phyloP scores from a whole-genome alignment of 441 rosid species.

The Pelargonium cotyledonis region DNA sequence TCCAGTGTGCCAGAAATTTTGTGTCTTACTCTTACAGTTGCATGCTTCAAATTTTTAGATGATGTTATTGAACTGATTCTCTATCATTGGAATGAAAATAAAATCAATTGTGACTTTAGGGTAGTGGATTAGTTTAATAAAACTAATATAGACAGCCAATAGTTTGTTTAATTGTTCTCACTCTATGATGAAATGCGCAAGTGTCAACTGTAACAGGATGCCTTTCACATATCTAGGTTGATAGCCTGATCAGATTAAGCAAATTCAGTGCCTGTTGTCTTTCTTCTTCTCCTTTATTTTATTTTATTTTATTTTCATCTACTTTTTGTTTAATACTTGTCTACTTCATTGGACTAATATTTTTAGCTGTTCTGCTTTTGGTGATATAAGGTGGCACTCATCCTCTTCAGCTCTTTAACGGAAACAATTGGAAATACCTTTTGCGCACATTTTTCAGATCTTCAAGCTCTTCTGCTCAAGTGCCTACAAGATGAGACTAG shows the following conservation, averaged over 20 bases:
- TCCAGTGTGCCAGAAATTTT: background rate
- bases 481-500: constrained; percentile 92
- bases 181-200: no score
- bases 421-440: constrained; percentile 93
- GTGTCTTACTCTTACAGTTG: background rate
- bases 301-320: background rate
- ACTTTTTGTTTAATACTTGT: background rate
- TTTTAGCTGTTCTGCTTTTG: constrained; percentile 13
- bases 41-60: background rate
- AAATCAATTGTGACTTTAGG: background rate
- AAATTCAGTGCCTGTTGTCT: no score
- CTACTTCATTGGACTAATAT: background rate
- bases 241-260: no score
- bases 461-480: constrained; percentile 90
- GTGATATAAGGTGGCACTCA: constrained; percentile 71
- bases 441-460: constrained; percentile 74
- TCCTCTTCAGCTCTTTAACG: constrained; percentile 95
- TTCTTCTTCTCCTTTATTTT: no score
- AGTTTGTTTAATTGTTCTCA: no score
- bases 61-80: background rate
- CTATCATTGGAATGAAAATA: constrained; percentile 1
- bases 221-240: no score
- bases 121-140: no score
- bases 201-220: no score
- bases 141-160: no score